Base-by-base conservation (phyloP, 768 basidiomycete species). In the Leccinellum luteum region DNA sequence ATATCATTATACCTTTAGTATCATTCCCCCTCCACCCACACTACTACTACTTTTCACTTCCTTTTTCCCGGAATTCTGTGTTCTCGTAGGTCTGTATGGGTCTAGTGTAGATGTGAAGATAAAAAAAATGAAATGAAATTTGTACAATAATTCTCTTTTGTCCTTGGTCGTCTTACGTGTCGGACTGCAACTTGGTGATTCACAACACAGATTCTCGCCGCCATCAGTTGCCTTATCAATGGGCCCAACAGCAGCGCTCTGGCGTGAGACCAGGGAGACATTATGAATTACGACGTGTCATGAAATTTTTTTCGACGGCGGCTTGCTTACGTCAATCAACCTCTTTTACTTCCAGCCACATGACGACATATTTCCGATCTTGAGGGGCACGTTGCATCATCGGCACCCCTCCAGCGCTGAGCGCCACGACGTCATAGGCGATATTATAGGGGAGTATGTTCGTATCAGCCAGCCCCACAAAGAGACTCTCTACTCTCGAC, bases 1-100 rank as follows among this genome's bases (percentile, higher is more conserved):
- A 69, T 68, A 69, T 68, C 68, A 52, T 69, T 69, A 69, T 68
- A 58, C 54, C 65, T 23, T 54, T 21, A 47, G 21, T 61, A 52
- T 31, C 6, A n/a, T 28, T 27, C 3, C 28, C 3, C 19, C 10
- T 9, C 21, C 32, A 15, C 10, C 23, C 30, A 28, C 17, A 21
- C 14, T 19, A 13, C 12, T 12, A n/a, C 13, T 4, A 25, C 3
- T 17, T 30, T 30, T 31, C 31, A 31, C 48, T 31, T 17, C 10
- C 19, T 43, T 38, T 35, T 17, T 9, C 10, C 17, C 45, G 50
- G 48, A 35, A 45, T 34, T 13, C 34, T n/a, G 41, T 30, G 12
- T 19, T 47, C 48, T 48, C 25, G 41, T 31, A 38, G 13, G 48
- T 9, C 43, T 45, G 23, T 43, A 43, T 19, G 38, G 7, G 50